These are phyloP conservation scores for Magnolia officinalis DNA, from an alignment of 164 flowering plant genomes.

Conservation along the genomic window DNA sequence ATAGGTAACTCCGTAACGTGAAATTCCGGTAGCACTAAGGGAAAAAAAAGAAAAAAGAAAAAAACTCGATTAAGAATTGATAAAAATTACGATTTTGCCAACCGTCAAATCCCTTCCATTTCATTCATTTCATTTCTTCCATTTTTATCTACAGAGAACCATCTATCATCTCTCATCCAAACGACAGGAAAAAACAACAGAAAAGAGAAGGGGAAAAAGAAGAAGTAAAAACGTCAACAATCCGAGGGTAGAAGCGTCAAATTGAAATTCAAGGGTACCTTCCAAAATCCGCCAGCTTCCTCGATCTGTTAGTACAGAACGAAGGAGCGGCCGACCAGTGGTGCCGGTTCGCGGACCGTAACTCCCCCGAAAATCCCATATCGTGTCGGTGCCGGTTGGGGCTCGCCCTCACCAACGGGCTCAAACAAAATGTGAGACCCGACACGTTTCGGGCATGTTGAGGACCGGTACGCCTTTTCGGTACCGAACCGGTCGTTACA, in stretches of 20 bases:
- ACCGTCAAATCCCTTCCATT: background rate
- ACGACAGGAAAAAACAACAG: background rate
- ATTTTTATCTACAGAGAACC: background rate
- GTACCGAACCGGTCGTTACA: constrained; percentile 7
- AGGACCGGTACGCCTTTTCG: constrained; percentile 5
- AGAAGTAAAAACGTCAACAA: background rate
- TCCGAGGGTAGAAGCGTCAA: background rate
- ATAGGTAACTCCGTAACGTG: too few relatives aligned
- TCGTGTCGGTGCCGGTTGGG: constrained; percentile 47
- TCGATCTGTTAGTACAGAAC: constrained; percentile 67
- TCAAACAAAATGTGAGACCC: constrained; percentile 67
- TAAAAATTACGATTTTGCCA: background rate
- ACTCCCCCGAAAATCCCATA: constrained; percentile 38
- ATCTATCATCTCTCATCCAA: background rate
- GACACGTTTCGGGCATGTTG: constrained; percentile 24
- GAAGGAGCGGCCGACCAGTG: constrained; percentile 51
- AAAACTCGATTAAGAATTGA: too few relatives aligned
- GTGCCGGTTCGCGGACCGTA: constrained; percentile 31
- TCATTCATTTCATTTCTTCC: background rate
- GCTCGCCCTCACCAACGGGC: constrained; percentile 83
- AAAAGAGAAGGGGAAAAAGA: background rate
- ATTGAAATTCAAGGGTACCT: constrained; percentile 42
- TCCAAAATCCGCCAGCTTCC: constrained; percentile 91
- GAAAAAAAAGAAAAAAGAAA: too few relatives aligned
- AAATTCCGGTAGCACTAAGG: too few relatives aligned